Evolutionary conservation across 257 asterid genomes (phyloP), one percentile per base, ranked within the genome.

Genomic region (Solanum pennellii): DNA sequence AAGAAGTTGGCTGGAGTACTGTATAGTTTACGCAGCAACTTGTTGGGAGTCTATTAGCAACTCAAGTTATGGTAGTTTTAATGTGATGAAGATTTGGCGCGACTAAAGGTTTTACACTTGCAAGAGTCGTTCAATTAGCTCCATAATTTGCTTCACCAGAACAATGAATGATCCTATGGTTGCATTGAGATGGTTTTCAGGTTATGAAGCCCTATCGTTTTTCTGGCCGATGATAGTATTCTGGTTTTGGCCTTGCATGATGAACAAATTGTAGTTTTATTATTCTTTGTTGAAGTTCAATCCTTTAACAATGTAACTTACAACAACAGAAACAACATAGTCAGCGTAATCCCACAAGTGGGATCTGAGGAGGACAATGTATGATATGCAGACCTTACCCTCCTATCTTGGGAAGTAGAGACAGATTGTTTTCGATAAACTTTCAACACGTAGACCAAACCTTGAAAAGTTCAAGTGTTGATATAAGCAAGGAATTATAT

Each of bases 1-100:
- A 95, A 91, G 88, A 91, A n/a, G 89, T 44, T 77, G 98, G 98
- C 47, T 94, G 95, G 98, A 96, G 99, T 93, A 85, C 94, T 23
- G 89, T 93, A 56, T 96, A 89, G 85, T 25, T 42, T 5, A 8
- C 2, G 7, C 37, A 13, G 35, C 37, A 14, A 80, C 27, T 29
- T 18, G 12, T 27, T 15, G 84, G 25, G 65, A 45, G 84, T 25
- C n/a, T 56, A 18, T 56, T 18, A 18, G n/a, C 12, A 56, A 7
- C 65, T 76, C 59, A 25, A 77, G 41, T 77, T 12, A 13, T 25
- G 23, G 39, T 77, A 44, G 35, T 41, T 41, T 13, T 1, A 27
- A 79, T 9, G 15, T 9, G 41, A 25, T 15, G 84, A 79, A 79
- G 41, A 15, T 77, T n/a, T 44, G 65, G 83, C 1, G 9, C 62